Base-by-base conservation (phyloP, 306 rosid species). In the Rosa chinensis region DNA sequence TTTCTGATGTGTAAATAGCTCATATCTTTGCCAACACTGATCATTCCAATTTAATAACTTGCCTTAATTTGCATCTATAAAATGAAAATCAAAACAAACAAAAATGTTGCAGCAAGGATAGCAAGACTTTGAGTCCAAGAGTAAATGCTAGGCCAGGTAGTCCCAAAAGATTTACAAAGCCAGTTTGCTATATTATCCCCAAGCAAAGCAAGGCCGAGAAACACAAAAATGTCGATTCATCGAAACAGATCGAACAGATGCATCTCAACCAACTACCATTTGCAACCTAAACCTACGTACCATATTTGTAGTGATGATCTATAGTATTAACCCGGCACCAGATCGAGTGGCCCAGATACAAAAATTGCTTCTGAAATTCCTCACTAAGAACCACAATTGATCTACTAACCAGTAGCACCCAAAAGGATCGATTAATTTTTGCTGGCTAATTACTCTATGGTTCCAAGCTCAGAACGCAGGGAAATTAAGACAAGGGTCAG, bases 151-250 rank as follows among this genome's bases (percentile, higher is more conserved):
- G 18, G 5, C 32, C 9, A n/a, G 18, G 63, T 32, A 50, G 63
- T 50, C 21, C 75, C 76, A 39, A 83, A 56, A 52, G 49, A 80
- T 79, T 75, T 79, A 83, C 86, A 83, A 58, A 44, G 44, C 72
- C 70, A 58, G 66, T 4, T 1, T 10, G 66, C 66, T 23, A 52
- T 32, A 32, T 2, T 2, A 32, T n/a, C 12, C 11, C 62, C 12
- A 55, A 20, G 23, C 25, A 18, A 55, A 55, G 61, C 61, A 20
- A 6, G 25, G 62, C 72, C 67, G 35, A 6, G 47, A 48, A 49
- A 80, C 75, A 9, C 45, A 16, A 66, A 56, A 74, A 12, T 52
- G 62, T 55, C 25, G 25, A n/a, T 55, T 5, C 62, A 66, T 17
- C 71, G 5, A 45, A 12, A 13, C 14, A 45, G 37, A 28, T 12